Evolutionary conservation across 1,139 yeast genomes (phyloP).

Genomic region (Debaryomyces sp.): DNA sequence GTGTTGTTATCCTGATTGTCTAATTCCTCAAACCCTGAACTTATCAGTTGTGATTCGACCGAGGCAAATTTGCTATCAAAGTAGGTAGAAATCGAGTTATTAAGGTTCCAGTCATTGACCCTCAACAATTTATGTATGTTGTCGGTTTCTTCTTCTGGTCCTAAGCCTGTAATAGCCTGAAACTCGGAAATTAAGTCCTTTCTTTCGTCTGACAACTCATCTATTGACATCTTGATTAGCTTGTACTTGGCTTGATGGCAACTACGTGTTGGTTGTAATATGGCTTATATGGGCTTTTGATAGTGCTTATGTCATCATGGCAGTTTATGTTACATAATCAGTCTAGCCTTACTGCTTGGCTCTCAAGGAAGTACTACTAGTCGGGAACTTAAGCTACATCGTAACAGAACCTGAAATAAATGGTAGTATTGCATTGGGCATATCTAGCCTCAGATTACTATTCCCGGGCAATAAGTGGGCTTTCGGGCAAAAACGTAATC

Average conservation of each 20-base stretch:
- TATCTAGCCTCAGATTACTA: background rate
- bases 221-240: constrained; percentile 1
- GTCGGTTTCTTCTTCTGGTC: constrained; percentile 33
- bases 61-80: constrained; percentile 53
- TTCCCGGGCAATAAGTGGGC: background rate
- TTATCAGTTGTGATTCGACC: constrained; percentile 14
- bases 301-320: background rate
- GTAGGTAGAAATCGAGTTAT: constrained; percentile 50
- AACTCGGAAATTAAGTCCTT: constrained; percentile 34
- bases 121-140: constrained; percentile 41
- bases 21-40: constrained; percentile 20
- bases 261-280: background rate
- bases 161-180: constrained; percentile 47
- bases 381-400: background rate
- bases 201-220: constrained; percentile 10
- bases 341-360: background rate
- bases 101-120: constrained; percentile 50
- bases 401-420: background rate
- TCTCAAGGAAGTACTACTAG: background rate
- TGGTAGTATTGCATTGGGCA: background rate
- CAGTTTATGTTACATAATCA: background rate
- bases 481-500: background rate
- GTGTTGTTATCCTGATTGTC: constrained; percentile 14
- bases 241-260: background rate
- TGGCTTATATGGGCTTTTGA: background rate